phyloP scores from a whole-genome alignment of 2,329 filamentous ascomycete species.

The Alternaria sp. region DNA sequence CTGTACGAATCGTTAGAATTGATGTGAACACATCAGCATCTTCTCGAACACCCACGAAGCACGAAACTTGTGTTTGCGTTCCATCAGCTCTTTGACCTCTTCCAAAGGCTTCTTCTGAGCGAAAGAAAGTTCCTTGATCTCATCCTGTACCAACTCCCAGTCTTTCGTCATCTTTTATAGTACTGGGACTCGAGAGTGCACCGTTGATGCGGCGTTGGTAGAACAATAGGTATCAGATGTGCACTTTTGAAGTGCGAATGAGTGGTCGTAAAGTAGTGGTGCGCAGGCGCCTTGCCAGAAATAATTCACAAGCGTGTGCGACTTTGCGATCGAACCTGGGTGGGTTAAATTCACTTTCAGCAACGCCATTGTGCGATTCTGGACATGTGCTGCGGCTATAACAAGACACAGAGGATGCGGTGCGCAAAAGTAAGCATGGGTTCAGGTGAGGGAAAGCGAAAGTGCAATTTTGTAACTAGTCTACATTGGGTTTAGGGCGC shows the following conservation, averaged over 20 bases:
- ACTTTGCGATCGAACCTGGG: neutral
- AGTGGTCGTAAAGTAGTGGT: neutral
- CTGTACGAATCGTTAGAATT: conserved; percentile 25
- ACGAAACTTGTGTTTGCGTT: conserved; percentile 43
- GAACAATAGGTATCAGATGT: neutral
- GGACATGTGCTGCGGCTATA: neutral
- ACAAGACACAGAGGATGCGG: neutral
- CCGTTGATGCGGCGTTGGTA: neutral
- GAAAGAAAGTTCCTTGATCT: conserved; percentile 47
- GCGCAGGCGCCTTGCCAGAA: neutral
- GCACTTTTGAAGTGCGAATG: conserved; percentile 3
- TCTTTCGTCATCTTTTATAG: conserved; percentile 43
- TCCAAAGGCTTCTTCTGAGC: conserved; percentile 46
- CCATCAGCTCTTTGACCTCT: conserved; percentile 48
- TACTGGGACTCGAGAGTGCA: neutral
- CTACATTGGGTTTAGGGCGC: conserved; percentile 6
- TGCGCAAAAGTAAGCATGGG: conserved; percentile 13
- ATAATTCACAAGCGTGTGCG: neutral
- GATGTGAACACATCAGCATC: neutral
- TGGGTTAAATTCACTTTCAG: neutral
- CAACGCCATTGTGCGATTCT: neutral
- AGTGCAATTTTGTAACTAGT: conserved; percentile 19
- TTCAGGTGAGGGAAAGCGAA: neutral
- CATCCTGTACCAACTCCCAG: conserved; percentile 40
- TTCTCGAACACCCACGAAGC: conserved; percentile 43